Evolutionary conservation across 805 yeast genomes (phyloP).

Genomic region (Candida namnaoensis): DNA sequence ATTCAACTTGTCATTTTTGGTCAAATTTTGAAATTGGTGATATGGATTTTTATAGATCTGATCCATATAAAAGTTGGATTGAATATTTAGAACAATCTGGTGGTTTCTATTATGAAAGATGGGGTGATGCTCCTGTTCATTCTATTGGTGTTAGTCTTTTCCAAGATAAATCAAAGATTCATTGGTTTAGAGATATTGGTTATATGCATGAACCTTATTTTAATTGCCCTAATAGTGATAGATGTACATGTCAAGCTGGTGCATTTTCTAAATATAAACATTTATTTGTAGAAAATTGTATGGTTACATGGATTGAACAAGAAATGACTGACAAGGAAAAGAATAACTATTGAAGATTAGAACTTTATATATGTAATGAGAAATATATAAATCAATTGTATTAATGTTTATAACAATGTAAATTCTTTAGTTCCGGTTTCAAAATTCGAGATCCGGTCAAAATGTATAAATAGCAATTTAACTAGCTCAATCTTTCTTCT

Average conservation of each 20-base stretch:
- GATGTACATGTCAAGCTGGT: slow-evolving; percentile 49
- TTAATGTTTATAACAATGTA: too few relatives aligned
- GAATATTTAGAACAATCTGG: slow-evolving; percentile 58
- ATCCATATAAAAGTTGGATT: slow-evolving; percentile 60
- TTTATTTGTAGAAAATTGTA: slow-evolving; percentile 63
- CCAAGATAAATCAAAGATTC: slow-evolving; percentile 59
- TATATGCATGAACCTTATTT: slow-evolving; percentile 67
- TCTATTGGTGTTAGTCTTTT: slow-evolving; percentile 66
- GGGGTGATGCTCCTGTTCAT: slow-evolving; percentile 95
- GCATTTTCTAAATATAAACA: slow-evolving; percentile 42
- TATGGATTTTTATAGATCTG: slow-evolving; percentile 69
- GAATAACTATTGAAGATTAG: slow-evolving; percentile 9
- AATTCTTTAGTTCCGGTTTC: too few relatives aligned
- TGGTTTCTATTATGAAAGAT: slow-evolving; percentile 82
- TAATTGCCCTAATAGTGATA: slow-evolving; percentile 61
- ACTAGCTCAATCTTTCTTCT: too few relatives aligned
- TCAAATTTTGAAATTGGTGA: slow-evolving; percentile 81
- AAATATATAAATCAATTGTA: too few relatives aligned
- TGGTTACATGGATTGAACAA: slow-evolving; percentile 57
- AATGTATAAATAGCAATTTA: too few relatives aligned
- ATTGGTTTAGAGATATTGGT: slow-evolving; percentile 86
- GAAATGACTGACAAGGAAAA: slow-evolving; percentile 25
- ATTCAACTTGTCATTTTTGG: slow-evolving; percentile 80
- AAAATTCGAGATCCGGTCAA: too few relatives aligned
- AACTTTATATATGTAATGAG: background rate